phyloP scores from a whole-genome alignment of 768 basidiomycete species.

The Pleurotus eryngii region DNA sequence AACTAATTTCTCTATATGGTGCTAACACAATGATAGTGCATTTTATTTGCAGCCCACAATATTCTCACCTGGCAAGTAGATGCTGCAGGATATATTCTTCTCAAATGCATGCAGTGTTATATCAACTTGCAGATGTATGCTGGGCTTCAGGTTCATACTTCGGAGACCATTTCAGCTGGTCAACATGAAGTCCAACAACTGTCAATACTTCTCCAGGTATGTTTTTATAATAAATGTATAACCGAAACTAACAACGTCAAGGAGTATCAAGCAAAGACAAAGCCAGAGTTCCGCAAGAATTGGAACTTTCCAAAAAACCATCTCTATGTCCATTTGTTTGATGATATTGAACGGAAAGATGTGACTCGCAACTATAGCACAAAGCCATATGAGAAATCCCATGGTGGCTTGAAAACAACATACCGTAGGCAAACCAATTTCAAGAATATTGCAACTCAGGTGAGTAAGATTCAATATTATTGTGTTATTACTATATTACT shows the following conservation, averaged over 20 bases:
- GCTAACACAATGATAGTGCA: slow-evolving; percentile 16
- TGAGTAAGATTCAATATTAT: slow-evolving; percentile 8
- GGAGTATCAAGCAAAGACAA: slow-evolving; percentile 4
- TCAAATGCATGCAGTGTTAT: slow-evolving; percentile 26
- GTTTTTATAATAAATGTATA: not conserved
- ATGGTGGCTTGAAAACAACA: slow-evolving; percentile 23
- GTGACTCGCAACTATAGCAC: slow-evolving; percentile 27
- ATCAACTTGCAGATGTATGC: slow-evolving; percentile 25
- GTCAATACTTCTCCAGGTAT: slow-evolving; percentile 18
- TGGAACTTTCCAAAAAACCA: slow-evolving; percentile 36
- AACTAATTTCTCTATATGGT: not conserved
- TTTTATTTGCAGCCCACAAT: slow-evolving; percentile 24
- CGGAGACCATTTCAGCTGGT: slow-evolving; percentile 20
- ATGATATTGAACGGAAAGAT: slow-evolving; percentile 30
- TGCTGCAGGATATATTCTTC: slow-evolving; percentile 19
- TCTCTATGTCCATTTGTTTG: slow-evolving; percentile 26
- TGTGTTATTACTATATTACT: not conserved
- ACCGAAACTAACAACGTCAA: not conserved
- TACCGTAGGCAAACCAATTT: slow-evolving; percentile 29
- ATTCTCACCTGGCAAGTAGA: slow-evolving; percentile 12
- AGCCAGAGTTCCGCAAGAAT: slow-evolving; percentile 15
- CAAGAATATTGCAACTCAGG: slow-evolving; percentile 29
- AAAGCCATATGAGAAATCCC: slow-evolving; percentile 26
- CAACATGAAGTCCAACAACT: slow-evolving; percentile 15
- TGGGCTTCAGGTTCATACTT: slow-evolving; percentile 28